Evolutionary conservation across 352 stramenopile species (phyloP).

Genomic region (Phytophthora sp.): DNA sequence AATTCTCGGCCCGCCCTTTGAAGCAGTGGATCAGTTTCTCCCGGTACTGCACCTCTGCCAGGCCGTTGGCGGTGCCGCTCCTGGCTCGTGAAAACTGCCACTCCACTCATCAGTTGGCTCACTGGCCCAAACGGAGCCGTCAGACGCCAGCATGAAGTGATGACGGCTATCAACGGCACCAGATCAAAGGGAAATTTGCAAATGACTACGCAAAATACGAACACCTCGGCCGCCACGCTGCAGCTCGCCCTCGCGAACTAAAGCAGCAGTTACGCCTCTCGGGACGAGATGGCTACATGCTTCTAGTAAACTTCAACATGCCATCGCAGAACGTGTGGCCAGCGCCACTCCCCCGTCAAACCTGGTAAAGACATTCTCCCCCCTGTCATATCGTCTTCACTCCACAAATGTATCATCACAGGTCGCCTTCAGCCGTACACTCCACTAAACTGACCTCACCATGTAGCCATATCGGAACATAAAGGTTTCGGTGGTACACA

Average conservation of each 20-base stretch:
- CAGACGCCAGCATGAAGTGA: too few relatives aligned
- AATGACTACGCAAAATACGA: not conserved
- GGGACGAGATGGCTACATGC: slow-evolving; percentile 20
- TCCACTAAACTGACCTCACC: too few relatives aligned
- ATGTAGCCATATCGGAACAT: slow-evolving; percentile 4
- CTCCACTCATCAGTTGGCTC: slow-evolving; percentile 4
- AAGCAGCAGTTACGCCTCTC: not conserved
- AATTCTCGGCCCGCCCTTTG: slow-evolving; percentile 1
- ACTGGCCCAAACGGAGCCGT: too few relatives aligned
- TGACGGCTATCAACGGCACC: too few relatives aligned
- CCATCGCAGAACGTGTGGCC: slow-evolving; percentile 10
- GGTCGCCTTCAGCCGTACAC: too few relatives aligned
- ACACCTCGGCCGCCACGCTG: not conserved
- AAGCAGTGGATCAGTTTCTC: slow-evolving; percentile 11
- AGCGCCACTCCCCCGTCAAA: slow-evolving; percentile 2
- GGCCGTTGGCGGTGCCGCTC: slow-evolving; percentile 16
- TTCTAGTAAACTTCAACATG: slow-evolving; percentile 17
- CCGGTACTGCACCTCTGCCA: not conserved
- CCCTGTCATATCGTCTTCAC: not conserved
- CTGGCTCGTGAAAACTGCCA: not conserved
- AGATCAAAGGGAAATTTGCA: not conserved
- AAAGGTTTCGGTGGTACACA: slow-evolving; percentile 22
- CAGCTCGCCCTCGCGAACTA: not conserved
- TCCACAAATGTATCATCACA: not conserved
- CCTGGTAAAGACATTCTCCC: not conserved